phyloP scores from a whole-genome alignment of 192 early-diverging fungal species.

The Paraglomus brasilianum region DNA sequence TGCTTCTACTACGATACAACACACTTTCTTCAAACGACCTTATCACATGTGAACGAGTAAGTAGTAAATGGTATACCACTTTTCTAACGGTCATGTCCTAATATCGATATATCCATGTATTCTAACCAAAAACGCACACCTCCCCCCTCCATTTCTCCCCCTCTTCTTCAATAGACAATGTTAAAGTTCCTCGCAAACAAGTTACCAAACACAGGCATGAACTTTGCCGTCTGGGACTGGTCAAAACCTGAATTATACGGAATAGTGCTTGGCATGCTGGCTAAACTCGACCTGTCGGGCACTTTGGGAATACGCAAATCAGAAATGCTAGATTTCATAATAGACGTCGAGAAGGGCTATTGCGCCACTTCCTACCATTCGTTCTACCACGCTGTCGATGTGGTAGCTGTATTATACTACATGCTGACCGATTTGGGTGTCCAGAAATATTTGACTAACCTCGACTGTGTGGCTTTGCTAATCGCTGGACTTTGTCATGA shows the following conservation, averaged over 20 bases:
- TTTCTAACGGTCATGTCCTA: not conserved
- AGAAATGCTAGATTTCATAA: constrained; percentile 79
- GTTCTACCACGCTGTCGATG: constrained; percentile 90
- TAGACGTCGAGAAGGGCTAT: constrained; percentile 82
- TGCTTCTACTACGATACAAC: constrained; percentile 51
- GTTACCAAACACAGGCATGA: constrained; percentile 37
- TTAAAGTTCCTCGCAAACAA: constrained; percentile 48
- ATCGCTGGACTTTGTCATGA: constrained; percentile 90
- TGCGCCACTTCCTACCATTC: constrained; percentile 88
- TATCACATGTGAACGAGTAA: constrained; percentile 55
- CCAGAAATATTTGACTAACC: constrained; percentile 60
- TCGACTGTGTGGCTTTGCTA: constrained; percentile 74
- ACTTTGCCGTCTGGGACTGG: constrained; percentile 66
- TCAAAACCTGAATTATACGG: constrained; percentile 78
- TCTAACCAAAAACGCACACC: constrained; percentile 43
- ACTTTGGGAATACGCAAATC: constrained; percentile 58
- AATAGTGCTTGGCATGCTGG: constrained; percentile 77
- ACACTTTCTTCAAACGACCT: constrained; percentile 56
- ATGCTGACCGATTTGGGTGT: constrained; percentile 71
- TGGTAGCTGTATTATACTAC: constrained; percentile 78
- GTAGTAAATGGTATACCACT: constrained; percentile 14
- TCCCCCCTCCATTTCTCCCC: not conserved
- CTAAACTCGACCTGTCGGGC: constrained; percentile 59
- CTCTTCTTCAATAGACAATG: constrained; percentile 41
- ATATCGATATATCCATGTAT: too few species aligned